These are phyloP conservation scores for Pulveroboletus sp. DNA, from an alignment of 768 basidiomycete genomes.

Conservation along the genomic window DNA sequence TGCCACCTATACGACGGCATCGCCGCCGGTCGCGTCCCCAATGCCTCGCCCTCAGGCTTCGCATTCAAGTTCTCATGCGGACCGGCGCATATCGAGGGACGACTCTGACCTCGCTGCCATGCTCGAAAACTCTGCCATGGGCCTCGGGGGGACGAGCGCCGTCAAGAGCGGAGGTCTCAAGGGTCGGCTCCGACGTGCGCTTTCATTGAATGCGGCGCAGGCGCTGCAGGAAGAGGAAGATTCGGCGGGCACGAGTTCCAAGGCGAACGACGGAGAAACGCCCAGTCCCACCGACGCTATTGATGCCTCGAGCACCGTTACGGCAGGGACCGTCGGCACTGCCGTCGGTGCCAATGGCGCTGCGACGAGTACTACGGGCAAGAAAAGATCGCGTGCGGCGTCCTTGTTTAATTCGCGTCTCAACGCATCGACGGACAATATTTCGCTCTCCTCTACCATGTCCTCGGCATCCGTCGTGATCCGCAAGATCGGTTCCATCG, in stretches of 20 bases:
- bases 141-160: conserved; percentile 28
- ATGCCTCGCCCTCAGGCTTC: conserved; percentile 24
- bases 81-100: conserved; percentile 74
- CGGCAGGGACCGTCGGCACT: conserved; percentile 34
- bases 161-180: conserved; percentile 70
- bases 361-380: conserved; percentile 34
- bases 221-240: conserved; percentile 48
- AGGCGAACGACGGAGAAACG: conserved; percentile 30
- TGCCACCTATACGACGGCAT: conserved; percentile 18
- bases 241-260: conserved; percentile 7
- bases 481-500: conserved; percentile 88
- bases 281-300: conserved; percentile 22
- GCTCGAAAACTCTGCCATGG: conserved; percentile 38
- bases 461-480: conserved; percentile 95
- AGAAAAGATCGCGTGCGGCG: conserved; percentile 70
- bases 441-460: conserved; percentile 91
- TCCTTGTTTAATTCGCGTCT: conserved; percentile 83
- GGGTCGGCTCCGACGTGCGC: conserved; percentile 66
- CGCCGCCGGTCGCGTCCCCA: conserved; percentile 10
- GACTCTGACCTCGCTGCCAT: conserved; percentile 65
- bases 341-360: conserved; percentile 11
- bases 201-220: conserved; percentile 57
- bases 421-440: conserved; percentile 90
- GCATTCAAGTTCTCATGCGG: conserved; percentile 49
- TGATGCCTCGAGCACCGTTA: conserved; percentile 33